These are phyloP conservation scores for Lactifluus volemus DNA, from an alignment of 768 basidiomycete genomes.

Conservation along the genomic window DNA sequence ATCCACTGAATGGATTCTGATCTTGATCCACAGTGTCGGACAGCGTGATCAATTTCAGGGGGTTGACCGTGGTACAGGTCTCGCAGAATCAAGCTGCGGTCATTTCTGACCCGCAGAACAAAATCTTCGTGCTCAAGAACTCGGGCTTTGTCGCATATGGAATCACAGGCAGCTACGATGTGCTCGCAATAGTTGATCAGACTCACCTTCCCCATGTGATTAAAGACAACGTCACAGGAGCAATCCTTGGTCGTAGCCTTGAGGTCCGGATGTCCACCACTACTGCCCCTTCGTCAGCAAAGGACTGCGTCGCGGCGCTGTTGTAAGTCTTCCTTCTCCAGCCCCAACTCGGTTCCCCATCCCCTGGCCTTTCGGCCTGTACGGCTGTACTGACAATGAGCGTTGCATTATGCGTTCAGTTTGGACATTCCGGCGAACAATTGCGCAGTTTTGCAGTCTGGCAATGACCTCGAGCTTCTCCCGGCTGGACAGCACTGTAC, in stretches of 20 bases:
- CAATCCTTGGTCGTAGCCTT: conserved; percentile 59
- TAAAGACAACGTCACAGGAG: conserved; percentile 53
- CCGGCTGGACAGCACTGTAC: conserved; percentile 79
- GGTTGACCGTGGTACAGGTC: conserved; percentile 78
- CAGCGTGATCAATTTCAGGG: conserved; percentile 72
- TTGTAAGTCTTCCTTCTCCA: conserved; percentile 42
- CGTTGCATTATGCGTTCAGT: conserved; percentile 29
- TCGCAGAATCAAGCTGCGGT: conserved; percentile 80
- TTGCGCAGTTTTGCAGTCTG: conserved; percentile 76
- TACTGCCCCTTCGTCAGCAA: conserved; percentile 41
- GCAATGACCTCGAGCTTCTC: conserved; percentile 70
- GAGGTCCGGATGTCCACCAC: conserved; percentile 61
- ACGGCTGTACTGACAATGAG: neutral
- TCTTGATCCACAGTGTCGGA: conserved; percentile 46
- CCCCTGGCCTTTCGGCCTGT: neutral
- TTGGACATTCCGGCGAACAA: conserved; percentile 81
- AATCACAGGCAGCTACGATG: conserved; percentile 62
- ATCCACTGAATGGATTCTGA: neutral
- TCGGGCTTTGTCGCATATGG: conserved; percentile 73
- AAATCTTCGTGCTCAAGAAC: conserved; percentile 73
- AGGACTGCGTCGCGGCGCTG: conserved; percentile 58
- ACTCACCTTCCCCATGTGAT: conserved; percentile 60
- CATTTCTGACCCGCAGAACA: conserved; percentile 69
- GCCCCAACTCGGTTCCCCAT: neutral
- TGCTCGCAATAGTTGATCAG: conserved; percentile 77